Conservation (phyloP, 306 rosid genomes). For the Comarum palustre region DNA sequence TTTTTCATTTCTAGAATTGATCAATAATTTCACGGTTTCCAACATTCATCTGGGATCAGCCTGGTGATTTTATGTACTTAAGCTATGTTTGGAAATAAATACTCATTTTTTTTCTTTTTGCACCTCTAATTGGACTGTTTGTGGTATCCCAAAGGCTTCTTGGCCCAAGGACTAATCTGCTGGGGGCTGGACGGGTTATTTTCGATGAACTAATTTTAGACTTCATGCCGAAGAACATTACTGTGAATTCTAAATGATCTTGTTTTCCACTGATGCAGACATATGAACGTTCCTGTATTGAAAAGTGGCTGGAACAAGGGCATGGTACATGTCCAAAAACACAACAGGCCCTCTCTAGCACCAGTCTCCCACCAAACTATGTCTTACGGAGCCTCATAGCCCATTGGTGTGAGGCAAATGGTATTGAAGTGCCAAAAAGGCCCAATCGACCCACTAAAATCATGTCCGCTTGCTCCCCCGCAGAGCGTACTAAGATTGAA, state of each 20-base stretch:
- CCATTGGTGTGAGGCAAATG: conserved; percentile 98
- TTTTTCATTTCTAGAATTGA: background rate
- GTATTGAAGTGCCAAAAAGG: conserved; percentile 87
- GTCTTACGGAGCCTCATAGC: conserved; percentile 89
- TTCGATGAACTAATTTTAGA: conserved; percentile 10
- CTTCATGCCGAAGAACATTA: conserved; percentile 9
- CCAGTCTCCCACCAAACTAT: conserved; percentile 85
- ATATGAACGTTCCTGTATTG: conserved; percentile 89
- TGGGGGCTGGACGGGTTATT: background rate
- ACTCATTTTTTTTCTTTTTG: background rate
- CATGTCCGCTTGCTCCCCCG: conserved; percentile 64
- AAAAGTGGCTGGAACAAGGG: conserved; percentile 89
- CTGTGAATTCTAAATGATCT: conserved; percentile 24
- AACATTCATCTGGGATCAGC: conserved; percentile 4
- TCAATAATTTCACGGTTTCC: background rate
- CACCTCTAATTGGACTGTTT: background rate
- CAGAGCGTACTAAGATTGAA: conserved; percentile 71
- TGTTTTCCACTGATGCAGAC: conserved; percentile 61
- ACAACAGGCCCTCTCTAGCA: conserved; percentile 66
- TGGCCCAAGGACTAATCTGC: background rate
- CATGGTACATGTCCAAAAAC: conserved; percentile 95
- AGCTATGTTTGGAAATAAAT: conserved; percentile 9
- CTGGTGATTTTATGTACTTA: background rate
- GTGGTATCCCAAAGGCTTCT: background rate
- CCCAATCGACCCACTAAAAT: conserved; percentile 59